These are phyloP conservation scores for Elaeis oleifera DNA, from an alignment of 202 grass and related monocot species.

Conservation along the genomic window DNA sequence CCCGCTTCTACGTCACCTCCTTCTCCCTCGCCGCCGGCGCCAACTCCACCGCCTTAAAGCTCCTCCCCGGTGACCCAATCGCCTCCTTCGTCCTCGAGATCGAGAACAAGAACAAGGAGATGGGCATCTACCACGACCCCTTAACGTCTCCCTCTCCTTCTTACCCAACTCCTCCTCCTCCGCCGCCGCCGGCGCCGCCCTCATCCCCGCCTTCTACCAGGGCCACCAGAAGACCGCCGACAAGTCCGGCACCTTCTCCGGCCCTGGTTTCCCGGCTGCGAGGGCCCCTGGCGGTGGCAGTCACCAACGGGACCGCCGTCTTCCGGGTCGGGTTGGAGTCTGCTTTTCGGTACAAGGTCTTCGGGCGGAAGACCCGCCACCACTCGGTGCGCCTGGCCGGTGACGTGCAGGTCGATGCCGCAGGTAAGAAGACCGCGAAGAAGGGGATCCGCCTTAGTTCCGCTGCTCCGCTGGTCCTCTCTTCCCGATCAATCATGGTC, in stretches of 20 bases:
- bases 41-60: too few relatives aligned
- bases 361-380: constrained; percentile 2
- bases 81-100: constrained; percentile 8
- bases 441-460: constrained; percentile 6
- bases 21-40: background rate
- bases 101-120: constrained; percentile 5
- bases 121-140: constrained; percentile 9
- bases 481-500: too few relatives aligned
- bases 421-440: background rate
- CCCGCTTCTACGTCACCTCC: constrained; percentile 1
- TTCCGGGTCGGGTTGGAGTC: background rate
- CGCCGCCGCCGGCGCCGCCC: background rate
- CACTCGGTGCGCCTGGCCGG: background rate
- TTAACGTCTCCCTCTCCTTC: constrained; percentile 4
- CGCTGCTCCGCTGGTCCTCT: background rate
- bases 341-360: constrained; percentile 13
- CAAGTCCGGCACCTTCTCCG: background rate
- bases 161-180: background rate
- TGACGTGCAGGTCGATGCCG: background rate
- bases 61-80: too few relatives aligned
- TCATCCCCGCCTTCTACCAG: constrained; percentile 20
- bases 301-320: background rate
- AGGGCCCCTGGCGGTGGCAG: background rate
- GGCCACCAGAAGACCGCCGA: constrained; percentile 11
- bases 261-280: background rate